Percentiles rank a stretch among this genome's conserved stretches.
Conservation (phyloP, 805 yeast genomes). For the Jamesozyma lodderae region DNA sequence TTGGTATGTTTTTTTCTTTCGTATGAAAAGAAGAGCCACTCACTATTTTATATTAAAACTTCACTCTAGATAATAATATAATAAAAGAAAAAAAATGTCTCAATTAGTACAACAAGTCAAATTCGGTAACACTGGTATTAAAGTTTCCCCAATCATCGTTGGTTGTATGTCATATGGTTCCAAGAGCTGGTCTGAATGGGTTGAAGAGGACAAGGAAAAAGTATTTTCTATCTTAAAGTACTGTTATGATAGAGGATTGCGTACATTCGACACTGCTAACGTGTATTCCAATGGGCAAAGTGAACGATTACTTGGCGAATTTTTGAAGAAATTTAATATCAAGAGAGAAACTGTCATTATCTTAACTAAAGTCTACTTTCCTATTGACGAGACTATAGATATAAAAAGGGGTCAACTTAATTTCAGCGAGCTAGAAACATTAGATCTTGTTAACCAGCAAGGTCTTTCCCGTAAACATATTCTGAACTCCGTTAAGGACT, state of each 20-base stretch:
- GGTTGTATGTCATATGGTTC: constrained; percentile 49
- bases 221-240: constrained; percentile 37
- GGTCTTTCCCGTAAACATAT: constrained; percentile 42
- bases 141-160: constrained; percentile 40
- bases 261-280: constrained; percentile 45
- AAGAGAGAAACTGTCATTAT: constrained; percentile 48
- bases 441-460: constrained; percentile 18
- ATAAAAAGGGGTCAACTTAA: neutral
- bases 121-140: constrained; percentile 42
- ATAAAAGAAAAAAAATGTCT: no score
- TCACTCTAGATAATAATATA: no score
- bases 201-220: constrained; percentile 39
- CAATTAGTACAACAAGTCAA: constrained; percentile 15
- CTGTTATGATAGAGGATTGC: constrained; percentile 39
- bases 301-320: constrained; percentile 44
- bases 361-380: constrained; percentile 36
- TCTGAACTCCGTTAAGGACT: constrained; percentile 34
- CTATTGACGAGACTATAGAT: constrained; percentile 22
- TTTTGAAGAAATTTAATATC: constrained; percentile 41
- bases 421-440: neutral
- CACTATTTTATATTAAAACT: no score
- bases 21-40: no score
- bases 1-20: no score
- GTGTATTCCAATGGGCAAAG: constrained; percentile 41
- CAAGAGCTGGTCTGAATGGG: constrained; percentile 39